A percentile compares a stretch with the other conserved stretches of the same genome.
Evolutionary conservation across 108 stramenopile species (phyloP).

Genomic region (Seminavis robusta): DNA sequence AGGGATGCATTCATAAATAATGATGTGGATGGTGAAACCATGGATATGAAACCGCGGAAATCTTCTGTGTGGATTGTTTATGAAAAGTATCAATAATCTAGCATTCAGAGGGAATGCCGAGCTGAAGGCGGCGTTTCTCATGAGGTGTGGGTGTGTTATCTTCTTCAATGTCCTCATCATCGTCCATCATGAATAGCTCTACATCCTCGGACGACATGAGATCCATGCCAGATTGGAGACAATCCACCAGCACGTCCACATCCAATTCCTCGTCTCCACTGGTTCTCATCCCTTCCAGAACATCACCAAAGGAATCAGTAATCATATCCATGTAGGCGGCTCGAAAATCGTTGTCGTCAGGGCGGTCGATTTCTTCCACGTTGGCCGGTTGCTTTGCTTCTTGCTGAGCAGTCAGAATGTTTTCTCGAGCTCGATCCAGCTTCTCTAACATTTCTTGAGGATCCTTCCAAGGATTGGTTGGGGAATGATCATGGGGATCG

Average conservation of each 20-base stretch:
- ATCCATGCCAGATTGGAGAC: slow-evolving; percentile 52
- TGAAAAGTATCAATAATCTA: too few relatives aligned
- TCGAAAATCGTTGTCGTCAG: slow-evolving; percentile 25
- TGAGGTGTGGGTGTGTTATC: slow-evolving; percentile 18
- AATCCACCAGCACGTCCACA: slow-evolving; percentile 47
- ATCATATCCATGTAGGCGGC: slow-evolving; percentile 38
- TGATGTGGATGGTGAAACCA: too few relatives aligned
- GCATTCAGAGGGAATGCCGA: slow-evolving; percentile 10
- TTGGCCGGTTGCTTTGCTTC: neutral
- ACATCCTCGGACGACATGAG: slow-evolving; percentile 12
- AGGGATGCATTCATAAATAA: too few relatives aligned
- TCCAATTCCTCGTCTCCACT: slow-evolving; percentile 7
- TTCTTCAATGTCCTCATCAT: slow-evolving; percentile 12
- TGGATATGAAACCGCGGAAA: too few relatives aligned
- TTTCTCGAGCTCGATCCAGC: slow-evolving; percentile 12
- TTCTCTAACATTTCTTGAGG: slow-evolving; percentile 21
- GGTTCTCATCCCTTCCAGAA: slow-evolving; percentile 25
- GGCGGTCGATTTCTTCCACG: neutral
- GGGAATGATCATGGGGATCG: slow-evolving; percentile 13
- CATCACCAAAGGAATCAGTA: slow-evolving; percentile 50
- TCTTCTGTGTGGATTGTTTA: too few relatives aligned
- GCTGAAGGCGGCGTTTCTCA: slow-evolving; percentile 11
- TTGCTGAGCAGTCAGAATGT: slow-evolving; percentile 17
- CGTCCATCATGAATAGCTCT: slow-evolving; percentile 3
- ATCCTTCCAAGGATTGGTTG: slow-evolving; percentile 23